Evolutionary conservation across 176 grass and related monocot genomes (phyloP), one percentile per base, ranked within the genome.

Genomic region (Stipa capillata): DNA sequence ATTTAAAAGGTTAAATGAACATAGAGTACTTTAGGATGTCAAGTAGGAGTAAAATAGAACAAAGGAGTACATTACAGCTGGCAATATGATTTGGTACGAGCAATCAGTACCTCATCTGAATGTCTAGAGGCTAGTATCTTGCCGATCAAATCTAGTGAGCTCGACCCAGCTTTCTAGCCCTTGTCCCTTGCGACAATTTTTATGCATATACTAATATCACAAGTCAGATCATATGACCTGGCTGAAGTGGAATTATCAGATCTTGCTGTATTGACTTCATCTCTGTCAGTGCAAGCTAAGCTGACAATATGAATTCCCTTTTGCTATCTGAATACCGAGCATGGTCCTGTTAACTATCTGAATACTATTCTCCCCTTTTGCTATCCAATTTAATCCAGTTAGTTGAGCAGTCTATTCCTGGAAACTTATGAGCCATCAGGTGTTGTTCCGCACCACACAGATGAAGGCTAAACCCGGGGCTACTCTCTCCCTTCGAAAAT

Each of bases 241-340:
- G 59, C 51, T 68, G 27, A n/a, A n/a, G 27, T 36, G 39, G 54
- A 75, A 80, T 32, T 50, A 80, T 65, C 45, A 44, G 51, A 74
- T 83, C 37, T 59, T 50, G 37, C 25, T 36, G 76, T n/a, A 74
- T 69, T 79, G 86, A 84, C 69, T 83, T 34, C 54, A 55, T 63
- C 3, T 24, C 65, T 68, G 34, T 74, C 61, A 74, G 67, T 74
- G 81, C 69, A 88, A 75, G 51, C 59, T 74, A 60, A 84, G 52
- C 33, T 88, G 81, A 84, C n/a, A n/a, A n/a, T n/a, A n/a, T n/a
- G n/a, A n/a, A n/a, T n/a, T n/a, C n/a, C n/a, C n/a, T n/a, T n/a
- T n/a, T n/a, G n/a, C n/a, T n/a, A n/a, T n/a, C n/a, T n/a, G n/a
- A n/a, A n/a, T 60, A 39, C 3, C 5, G 42, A 25, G 53, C 32